Base-by-base conservation (phyloP, 805 yeast genomes). In the Barnettozyma salicaria region DNA sequence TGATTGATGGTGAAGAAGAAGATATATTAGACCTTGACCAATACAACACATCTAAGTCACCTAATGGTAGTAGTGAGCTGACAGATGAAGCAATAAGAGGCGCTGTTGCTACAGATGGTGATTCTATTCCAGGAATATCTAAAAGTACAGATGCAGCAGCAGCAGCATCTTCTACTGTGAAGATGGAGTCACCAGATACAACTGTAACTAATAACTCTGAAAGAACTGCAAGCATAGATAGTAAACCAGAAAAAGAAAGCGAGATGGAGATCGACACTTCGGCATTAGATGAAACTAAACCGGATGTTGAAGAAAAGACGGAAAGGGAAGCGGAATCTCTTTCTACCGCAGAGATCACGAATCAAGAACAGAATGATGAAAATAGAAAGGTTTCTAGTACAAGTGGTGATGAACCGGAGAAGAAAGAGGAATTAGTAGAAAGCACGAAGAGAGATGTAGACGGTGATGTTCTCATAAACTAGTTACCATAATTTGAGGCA, bases 71-170 rank as follows among this genome's bases (percentile, higher is more conserved):
- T 3, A 55, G 49, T 25, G 64, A 60, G 7, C 53, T 71, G 16
- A 61, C 68, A 4, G 70, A 64, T 27, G 68, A 62, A 20, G 77
- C 71, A 39, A 71, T 72, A 28, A 63, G 77, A 49, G 79, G 75
- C 10, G 78, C 79, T 6, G 77, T 71, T 6, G 74, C 73, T 7
- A 58, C 56, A 16, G 60, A 60, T 18, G 72, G 64, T 33, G 59
- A 61, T 30, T 58, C 72, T 1, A 66, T 68, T 43, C 69, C 73
- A 3, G 74, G 76, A 4, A 58, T 70, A 14, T 55, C 67, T 0
- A 57, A 58, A 39, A 30, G 41, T 16, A 40, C 46, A 17, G 46
- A 40, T 24, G 39, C n/a, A 5, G 28, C 27, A n/a, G n/a, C n/a
- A n/a, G n/a, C n/a, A n/a, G n/a, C n/a, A 7, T 21, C 28, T 20